A percentile compares a stretch with the other conserved stretches of the same genome.
phyloP scores from a whole-genome alignment of 2,329 filamentous ascomycete genomes.

The Ophiostoma novo-ulmi region DNA sequence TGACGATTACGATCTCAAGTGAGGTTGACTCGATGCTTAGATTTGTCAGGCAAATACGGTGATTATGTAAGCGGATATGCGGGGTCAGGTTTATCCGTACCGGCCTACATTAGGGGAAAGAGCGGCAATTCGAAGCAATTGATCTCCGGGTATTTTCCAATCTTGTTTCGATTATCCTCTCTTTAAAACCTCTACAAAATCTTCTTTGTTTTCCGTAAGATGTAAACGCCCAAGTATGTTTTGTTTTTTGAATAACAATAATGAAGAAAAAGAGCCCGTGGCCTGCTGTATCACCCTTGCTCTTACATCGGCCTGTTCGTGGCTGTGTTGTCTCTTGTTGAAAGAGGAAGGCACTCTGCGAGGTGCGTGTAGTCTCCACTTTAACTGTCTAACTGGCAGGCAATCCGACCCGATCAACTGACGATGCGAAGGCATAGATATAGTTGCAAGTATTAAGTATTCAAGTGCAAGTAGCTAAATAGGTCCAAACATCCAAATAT shows the following conservation, averaged over 20 bases:
- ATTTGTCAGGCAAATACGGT: background rate
- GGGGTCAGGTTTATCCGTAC: background rate
- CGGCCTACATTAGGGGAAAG: background rate
- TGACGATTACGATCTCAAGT: background rate
- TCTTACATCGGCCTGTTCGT: background rate
- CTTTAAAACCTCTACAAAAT: no score
- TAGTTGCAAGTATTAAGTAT: no score
- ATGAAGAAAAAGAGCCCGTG: no score
- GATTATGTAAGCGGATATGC: background rate
- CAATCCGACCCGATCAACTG: background rate
- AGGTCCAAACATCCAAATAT: no score
- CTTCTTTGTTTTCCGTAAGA: no score
- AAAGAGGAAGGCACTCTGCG: slow-evolving; percentile 15
- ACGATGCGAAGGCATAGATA: background rate
- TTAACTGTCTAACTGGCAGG: background rate
- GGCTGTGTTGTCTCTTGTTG: background rate
- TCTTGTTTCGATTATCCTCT: background rate
- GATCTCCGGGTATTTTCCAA: background rate
- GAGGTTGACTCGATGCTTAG: background rate
- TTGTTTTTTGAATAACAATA: no score
- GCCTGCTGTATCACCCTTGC: background rate
- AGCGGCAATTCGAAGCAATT: background rate
- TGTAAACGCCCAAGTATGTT: no score
- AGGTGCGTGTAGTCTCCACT: background rate
- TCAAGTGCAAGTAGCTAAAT: no score